Evolutionary conservation across 192 early-diverging fungal species (phyloP).

Genomic region (Chytriomyces sp.): DNA sequence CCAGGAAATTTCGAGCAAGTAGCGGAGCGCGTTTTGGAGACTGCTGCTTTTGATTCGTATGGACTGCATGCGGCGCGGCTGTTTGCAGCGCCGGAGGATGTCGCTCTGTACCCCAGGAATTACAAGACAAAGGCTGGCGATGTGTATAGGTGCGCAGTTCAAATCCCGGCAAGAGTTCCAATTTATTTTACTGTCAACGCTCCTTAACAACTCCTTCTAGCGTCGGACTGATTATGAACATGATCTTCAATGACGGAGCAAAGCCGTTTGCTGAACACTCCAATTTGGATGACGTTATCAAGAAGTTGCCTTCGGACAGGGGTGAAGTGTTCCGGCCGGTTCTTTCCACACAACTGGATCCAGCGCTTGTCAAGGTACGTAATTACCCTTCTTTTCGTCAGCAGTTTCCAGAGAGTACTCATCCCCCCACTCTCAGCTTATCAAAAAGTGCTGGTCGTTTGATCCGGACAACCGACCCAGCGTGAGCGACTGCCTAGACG

Average conservation of each 20-base stretch:
- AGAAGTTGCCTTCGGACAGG: background rate
- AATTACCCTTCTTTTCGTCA: background rate
- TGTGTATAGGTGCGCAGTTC: conserved; percentile 27
- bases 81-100: conserved; percentile 21
- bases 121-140: conserved; percentile 8
- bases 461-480: conserved; percentile 3
- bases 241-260: conserved; percentile 19
- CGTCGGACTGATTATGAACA: conserved; percentile 17
- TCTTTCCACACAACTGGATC: background rate
- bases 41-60: background rate
- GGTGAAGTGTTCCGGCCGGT: background rate
- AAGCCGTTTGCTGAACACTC: conserved; percentile 8
- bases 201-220: background rate
- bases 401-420: background rate
- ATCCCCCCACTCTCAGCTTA: background rate
- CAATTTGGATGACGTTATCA: conserved; percentile 10
- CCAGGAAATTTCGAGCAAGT: conserved; percentile 10
- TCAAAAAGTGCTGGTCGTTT: conserved; percentile 22
- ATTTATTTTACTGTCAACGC: background rate
- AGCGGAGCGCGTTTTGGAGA: background rate
- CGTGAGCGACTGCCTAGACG: background rate
- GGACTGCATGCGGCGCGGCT: conserved; percentile 2
- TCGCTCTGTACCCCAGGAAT: background rate
- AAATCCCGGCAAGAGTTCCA: background rate
- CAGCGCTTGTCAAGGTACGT: background rate